Evolutionary conservation across 2,329 filamentous ascomycete genomes (phyloP).

Genomic region (Aspergillus candidus): DNA sequence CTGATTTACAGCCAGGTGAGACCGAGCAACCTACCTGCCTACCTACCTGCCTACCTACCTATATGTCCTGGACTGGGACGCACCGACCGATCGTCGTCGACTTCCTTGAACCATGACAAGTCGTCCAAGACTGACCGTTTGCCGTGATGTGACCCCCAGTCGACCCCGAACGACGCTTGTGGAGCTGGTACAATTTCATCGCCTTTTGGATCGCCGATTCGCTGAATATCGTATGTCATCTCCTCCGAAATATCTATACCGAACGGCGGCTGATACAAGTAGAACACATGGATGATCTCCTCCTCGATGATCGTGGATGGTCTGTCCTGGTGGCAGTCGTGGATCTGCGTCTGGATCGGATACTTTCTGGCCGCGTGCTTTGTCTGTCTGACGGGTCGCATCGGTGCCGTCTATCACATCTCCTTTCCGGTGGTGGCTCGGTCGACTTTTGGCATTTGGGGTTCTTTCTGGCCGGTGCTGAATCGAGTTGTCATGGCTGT

Average conservation of each 20-base stretch:
- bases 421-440: conserved; percentile 77
- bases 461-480: conserved; percentile 79
- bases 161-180: conserved; percentile 71
- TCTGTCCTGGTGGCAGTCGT: conserved; percentile 86
- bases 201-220: conserved; percentile 81
- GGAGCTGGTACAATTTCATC: conserved; percentile 83
- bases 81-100: background rate
- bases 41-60: conserved; percentile 2
- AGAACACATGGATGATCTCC: conserved; percentile 91
- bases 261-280: background rate
- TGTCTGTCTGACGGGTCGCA: conserved; percentile 70
- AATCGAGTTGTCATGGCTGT: conserved; percentile 84
- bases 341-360: conserved; percentile 82
- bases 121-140: conserved; percentile 8
- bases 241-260: too few relatives aligned
- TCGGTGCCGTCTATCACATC: conserved; percentile 82
- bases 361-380: conserved; percentile 73
- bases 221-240: conserved; percentile 61
- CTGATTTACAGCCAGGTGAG: conserved; percentile 64
- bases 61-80: background rate
- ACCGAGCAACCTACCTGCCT: conserved; percentile 5
- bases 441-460: conserved; percentile 82
- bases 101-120: conserved; percentile 4
- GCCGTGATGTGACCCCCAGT: conserved; percentile 46
- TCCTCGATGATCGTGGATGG: conserved; percentile 72